phyloP scores from a whole-genome alignment of 139 green algal genomes.

The Chlorella sp. region DNA sequence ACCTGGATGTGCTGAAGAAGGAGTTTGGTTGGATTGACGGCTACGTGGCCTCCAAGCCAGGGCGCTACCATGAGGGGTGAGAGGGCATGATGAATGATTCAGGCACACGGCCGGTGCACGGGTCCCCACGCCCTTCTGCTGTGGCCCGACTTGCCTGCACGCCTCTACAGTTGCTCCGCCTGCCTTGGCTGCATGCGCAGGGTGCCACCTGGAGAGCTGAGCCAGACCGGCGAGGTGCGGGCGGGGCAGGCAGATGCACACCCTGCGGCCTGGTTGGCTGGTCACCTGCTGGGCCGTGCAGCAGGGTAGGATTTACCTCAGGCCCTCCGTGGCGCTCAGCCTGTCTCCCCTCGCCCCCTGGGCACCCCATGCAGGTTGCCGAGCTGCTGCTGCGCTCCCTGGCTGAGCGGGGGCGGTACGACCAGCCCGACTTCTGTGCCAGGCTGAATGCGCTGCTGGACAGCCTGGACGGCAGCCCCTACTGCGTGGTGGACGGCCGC shows the following conservation, averaged over 20 bases:
- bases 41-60: neutral
- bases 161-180: no score
- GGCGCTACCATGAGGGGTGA: conserved; percentile 16
- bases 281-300: no score
- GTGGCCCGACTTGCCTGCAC: no score
- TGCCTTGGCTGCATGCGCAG: no score
- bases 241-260: no score
- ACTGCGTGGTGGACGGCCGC: neutral
- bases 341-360: no score
- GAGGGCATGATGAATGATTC: no score
- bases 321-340: no score
- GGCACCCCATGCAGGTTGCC: conserved; percentile 16
- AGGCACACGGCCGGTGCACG: no score
- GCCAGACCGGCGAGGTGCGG: conserved; percentile 9
- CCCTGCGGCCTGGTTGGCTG: no score
- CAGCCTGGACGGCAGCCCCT: neutral
- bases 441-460: conserved; percentile 1
- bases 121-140: no score
- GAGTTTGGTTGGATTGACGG: neutral
- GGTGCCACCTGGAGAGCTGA: neutral
- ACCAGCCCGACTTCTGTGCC: conserved; percentile 7
- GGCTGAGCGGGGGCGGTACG: neutral
- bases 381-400: conserved; percentile 28
- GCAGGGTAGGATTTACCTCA: no score
- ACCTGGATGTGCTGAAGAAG: conserved; percentile 2